phyloP scores from a whole-genome alignment of 2,329 filamentous ascomycete species.

The Diplodia scrobiculata region DNA sequence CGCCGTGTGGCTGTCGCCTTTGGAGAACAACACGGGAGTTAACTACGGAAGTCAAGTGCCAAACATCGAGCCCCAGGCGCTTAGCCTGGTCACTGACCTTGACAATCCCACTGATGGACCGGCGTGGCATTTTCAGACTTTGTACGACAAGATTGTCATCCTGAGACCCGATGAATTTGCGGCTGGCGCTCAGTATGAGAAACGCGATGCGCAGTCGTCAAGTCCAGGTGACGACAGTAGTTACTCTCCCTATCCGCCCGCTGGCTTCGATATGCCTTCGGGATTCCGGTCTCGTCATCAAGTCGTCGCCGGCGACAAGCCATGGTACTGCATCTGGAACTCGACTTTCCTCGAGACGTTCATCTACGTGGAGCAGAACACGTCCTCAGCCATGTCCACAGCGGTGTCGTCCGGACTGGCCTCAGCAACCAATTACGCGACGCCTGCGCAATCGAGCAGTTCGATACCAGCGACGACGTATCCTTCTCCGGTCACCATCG shows the following conservation, averaged over 20 bases:
- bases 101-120: constrained; percentile 60
- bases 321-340: constrained; percentile 74
- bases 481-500: constrained; percentile 27
- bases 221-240: background rate
- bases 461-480: constrained; percentile 5
- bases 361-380: constrained; percentile 62
- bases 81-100: constrained; percentile 61
- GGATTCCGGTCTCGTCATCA: constrained; percentile 45
- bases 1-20: constrained; percentile 34
- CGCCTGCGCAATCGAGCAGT: constrained; percentile 20
- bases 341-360: constrained; percentile 67
- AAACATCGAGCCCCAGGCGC: constrained; percentile 50
- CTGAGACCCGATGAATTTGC: constrained; percentile 47
- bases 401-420: constrained; percentile 31
- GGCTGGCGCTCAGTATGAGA: constrained; percentile 33
- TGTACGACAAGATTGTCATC: constrained; percentile 67
- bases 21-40: constrained; percentile 48
- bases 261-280: constrained; percentile 9
- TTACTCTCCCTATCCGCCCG: background rate
- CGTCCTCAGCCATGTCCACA: constrained; percentile 42
- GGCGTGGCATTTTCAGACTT: constrained; percentile 63
- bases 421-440: constrained; percentile 33
- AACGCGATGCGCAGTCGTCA: constrained; percentile 5
- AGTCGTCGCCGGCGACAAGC: constrained; percentile 59
- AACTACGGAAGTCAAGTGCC: constrained; percentile 66